These are phyloP conservation scores for Flagelloscypha sp. DNA, from an alignment of 768 basidiomycete species.

Conservation along the genomic window DNA sequence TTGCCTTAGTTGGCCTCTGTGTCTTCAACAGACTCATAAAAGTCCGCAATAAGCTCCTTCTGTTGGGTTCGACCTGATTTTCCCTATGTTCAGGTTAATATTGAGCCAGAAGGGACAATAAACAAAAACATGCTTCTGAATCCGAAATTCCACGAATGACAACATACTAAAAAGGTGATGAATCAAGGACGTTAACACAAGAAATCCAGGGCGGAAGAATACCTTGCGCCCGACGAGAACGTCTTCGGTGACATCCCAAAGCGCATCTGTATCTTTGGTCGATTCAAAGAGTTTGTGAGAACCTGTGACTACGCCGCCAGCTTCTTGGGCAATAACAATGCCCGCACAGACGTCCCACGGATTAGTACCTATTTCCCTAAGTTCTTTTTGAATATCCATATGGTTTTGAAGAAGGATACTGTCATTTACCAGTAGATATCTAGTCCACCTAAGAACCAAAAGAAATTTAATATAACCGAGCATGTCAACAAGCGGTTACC, in stretches of 20 bases:
- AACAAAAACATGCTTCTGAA: slow-evolving; percentile 33
- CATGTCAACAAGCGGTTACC: too few relatives aligned
- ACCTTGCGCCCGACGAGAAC: slow-evolving; percentile 74
- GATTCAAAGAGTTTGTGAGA: slow-evolving; percentile 41
- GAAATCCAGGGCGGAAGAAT: too few relatives aligned
- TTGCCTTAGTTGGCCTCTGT: slow-evolving; percentile 47
- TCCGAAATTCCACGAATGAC: slow-evolving; percentile 66
- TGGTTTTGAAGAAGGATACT: neutral
- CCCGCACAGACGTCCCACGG: slow-evolving; percentile 93
- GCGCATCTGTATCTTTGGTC: slow-evolving; percentile 26
- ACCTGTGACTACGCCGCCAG: slow-evolving; percentile 75
- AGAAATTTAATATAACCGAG: too few relatives aligned
- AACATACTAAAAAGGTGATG: too few relatives aligned
- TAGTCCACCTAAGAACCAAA: too few relatives aligned
- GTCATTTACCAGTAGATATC: slow-evolving; percentile 75
- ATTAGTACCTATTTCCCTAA: slow-evolving; percentile 74
- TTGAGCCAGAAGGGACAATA: slow-evolving; percentile 1
- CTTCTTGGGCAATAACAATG: slow-evolving; percentile 83
- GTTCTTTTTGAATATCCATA: slow-evolving; percentile 1
- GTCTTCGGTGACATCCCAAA: slow-evolving; percentile 60
- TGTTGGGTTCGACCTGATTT: slow-evolving; percentile 62
- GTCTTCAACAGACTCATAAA: slow-evolving; percentile 77
- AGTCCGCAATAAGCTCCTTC: slow-evolving; percentile 73
- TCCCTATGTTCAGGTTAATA: slow-evolving; percentile 34
- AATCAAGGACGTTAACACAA: too few relatives aligned